A percentile compares a stretch with the other conserved stretches of the same genome.
Evolutionary conservation across 306 rosid genomes (phyloP).

Genomic region (Comarum palustre): DNA sequence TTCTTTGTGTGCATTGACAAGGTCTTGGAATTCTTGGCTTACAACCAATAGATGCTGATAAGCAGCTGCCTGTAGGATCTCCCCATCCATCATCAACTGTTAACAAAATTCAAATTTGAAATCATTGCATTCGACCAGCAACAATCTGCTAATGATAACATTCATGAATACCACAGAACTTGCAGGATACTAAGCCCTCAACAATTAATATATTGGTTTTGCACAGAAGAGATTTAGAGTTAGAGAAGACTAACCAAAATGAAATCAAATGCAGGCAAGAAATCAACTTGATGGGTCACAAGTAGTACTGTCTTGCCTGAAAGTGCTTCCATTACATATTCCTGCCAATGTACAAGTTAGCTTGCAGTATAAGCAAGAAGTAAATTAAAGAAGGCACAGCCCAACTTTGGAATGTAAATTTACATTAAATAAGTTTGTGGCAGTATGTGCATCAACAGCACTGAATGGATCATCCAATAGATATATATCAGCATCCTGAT

Average conservation of each 20-base stretch:
- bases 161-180: neutral
- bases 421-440: constrained; percentile 75
- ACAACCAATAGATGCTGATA: constrained; percentile 53
- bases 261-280: constrained; percentile 77
- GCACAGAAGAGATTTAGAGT: neutral
- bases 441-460: constrained; percentile 95
- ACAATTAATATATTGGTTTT: neutral
- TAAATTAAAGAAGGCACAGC: neutral
- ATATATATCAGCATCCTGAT: constrained; percentile 85
- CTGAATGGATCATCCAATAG: constrained; percentile 96
- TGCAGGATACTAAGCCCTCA: neutral
- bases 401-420: constrained; percentile 8
- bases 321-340: constrained; percentile 79
- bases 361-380: constrained; percentile 10
- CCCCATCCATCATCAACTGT: constrained; percentile 83
- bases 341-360: constrained; percentile 43
- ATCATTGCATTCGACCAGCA: neutral
- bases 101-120: constrained; percentile 4
- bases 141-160: neutral
- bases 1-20: constrained; percentile 92
- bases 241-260: constrained; percentile 56
- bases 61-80: constrained; percentile 62
- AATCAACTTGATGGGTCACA: constrained; percentile 98
- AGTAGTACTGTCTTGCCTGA: constrained; percentile 68
- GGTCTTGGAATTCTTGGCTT: constrained; percentile 73